Percentiles rank a stretch among this genome's conserved stretches.
phyloP scores from a whole-genome alignment of 192 early-diverging fungal genomes.

The Geranomyces michiganensis region DNA sequence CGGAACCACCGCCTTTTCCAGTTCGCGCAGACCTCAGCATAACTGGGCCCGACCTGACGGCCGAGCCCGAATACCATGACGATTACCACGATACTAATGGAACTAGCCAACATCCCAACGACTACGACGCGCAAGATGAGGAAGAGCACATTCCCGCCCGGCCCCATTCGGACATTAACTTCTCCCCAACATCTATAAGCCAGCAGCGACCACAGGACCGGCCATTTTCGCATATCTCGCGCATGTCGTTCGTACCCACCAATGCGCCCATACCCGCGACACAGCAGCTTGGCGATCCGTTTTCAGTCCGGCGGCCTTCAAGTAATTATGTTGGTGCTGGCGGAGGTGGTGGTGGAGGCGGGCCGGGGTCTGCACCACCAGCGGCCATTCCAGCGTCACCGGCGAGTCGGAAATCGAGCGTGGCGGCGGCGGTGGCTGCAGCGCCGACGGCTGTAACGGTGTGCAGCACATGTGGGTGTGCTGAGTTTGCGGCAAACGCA shows the following conservation, averaged over 20 bases:
- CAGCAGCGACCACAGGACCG: conserved; percentile 30
- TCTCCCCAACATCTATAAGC: conserved; percentile 3
- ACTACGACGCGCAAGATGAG: background rate
- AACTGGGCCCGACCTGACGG: no score
- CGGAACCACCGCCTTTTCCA: background rate
- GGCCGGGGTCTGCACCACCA: background rate
- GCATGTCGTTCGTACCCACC: conserved; percentile 22
- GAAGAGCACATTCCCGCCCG: conserved; percentile 7
- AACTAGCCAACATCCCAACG: no score
- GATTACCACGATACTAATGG: no score
- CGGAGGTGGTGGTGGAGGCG: background rate
- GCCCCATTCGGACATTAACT: conserved; percentile 2
- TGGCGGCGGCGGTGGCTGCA: conserved; percentile 14
- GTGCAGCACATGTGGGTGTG: conserved; percentile 72
- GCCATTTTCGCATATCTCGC: conserved; percentile 28
- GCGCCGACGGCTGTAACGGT: conserved; percentile 32
- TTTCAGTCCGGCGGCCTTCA: background rate
- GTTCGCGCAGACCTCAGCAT: no score
- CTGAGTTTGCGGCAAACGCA: conserved; percentile 72
- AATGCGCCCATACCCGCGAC: conserved; percentile 20
- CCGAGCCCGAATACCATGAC: no score
- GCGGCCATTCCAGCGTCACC: conserved; percentile 15
- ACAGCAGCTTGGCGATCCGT: background rate
- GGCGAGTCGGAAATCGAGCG: background rate
- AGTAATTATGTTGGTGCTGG: background rate